These are phyloP conservation scores for Yamadazyma blattariae DNA, from an alignment of 1,139 yeast species.

Conservation along the genomic window DNA sequence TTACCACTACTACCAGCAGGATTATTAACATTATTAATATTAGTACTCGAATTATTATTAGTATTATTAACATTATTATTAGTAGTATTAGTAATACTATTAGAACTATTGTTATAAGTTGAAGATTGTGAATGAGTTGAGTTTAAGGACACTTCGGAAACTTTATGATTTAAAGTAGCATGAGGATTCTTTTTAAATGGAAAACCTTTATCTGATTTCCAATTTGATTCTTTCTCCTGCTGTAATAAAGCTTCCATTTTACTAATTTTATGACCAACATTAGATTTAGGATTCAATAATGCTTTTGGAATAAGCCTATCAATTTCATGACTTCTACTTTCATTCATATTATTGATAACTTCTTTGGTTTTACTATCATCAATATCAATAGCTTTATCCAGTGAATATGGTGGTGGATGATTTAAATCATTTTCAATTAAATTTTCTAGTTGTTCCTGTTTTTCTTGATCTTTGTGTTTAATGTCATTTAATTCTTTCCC, in stretches of 20 bases:
- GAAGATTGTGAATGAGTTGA: conserved; percentile 6
- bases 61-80: neutral
- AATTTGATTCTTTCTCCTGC: conserved; percentile 5
- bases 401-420: neutral
- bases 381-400: neutral
- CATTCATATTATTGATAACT: conserved; percentile 8
- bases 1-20: neutral
- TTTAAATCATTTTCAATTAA: neutral
- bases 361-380: neutral
- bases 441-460: neutral
- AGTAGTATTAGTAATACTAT: too few relatives aligned
- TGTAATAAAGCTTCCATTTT: conserved; percentile 24
- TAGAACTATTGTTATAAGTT: neutral
- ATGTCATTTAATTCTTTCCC: neutral
- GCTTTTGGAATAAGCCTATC: conserved; percentile 25
- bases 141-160: conserved; percentile 14
- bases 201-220: neutral
- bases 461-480: neutral
- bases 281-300: conserved; percentile 15
- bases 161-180: conserved; percentile 11
- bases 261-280: conserved; percentile 23
- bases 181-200: conserved; percentile 3
- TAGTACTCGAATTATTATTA: neutral
- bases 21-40: too few relatives aligned
- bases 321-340: conserved; percentile 16